Evolutionary conservation across 495 filamentous ascomycete genomes (phyloP).

Genomic region (Viridothelium virens): DNA sequence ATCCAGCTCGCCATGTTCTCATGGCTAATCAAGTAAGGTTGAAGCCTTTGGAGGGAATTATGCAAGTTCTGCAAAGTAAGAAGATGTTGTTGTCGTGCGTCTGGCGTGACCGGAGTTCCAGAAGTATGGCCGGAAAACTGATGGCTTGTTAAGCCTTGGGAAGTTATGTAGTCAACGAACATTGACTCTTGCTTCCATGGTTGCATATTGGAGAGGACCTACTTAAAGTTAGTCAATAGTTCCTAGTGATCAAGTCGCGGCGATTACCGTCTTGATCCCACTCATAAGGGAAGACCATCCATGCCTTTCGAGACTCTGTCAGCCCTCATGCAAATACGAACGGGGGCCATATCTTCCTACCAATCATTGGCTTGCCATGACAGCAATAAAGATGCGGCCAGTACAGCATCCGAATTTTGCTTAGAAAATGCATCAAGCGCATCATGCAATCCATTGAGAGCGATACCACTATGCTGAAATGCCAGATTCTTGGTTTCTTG

Average conservation of each 20-base stretch:
- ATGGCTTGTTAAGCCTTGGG: slow-evolving; percentile 47
- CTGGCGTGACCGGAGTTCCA: slow-evolving; percentile 44
- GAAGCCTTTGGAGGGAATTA: slow-evolving; percentile 61
- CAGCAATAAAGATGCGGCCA: slow-evolving; percentile 84
- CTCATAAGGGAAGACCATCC: slow-evolving; percentile 88
- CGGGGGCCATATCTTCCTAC: slow-evolving; percentile 45
- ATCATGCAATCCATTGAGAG: slow-evolving; percentile 79
- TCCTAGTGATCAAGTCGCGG: neutral
- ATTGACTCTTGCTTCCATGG: slow-evolving; percentile 85
- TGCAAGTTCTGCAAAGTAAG: slow-evolving; percentile 57
- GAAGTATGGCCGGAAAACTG: slow-evolving; percentile 13
- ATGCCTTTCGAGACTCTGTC: slow-evolving; percentile 52
- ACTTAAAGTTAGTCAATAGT: slow-evolving; percentile 10
- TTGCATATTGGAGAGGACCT: slow-evolving; percentile 87
- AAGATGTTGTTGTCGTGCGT: slow-evolving; percentile 59
- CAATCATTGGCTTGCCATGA: slow-evolving; percentile 97
- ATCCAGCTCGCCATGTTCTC: slow-evolving; percentile 67
- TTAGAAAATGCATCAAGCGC: slow-evolving; percentile 78
- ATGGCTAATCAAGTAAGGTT: slow-evolving; percentile 61
- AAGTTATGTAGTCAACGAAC: slow-evolving; percentile 75
- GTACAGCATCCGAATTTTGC: slow-evolving; percentile 81
- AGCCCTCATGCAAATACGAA: slow-evolving; percentile 20
- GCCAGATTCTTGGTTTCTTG: slow-evolving; percentile 75
- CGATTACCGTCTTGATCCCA: slow-evolving; percentile 73
- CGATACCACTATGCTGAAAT: slow-evolving; percentile 75